Evolutionary conservation across 225 moss, liverwort and hornwort genomes (phyloP), one percentile per base, ranked within the genome.

Genomic region (Pleurozium schreberi): DNA sequence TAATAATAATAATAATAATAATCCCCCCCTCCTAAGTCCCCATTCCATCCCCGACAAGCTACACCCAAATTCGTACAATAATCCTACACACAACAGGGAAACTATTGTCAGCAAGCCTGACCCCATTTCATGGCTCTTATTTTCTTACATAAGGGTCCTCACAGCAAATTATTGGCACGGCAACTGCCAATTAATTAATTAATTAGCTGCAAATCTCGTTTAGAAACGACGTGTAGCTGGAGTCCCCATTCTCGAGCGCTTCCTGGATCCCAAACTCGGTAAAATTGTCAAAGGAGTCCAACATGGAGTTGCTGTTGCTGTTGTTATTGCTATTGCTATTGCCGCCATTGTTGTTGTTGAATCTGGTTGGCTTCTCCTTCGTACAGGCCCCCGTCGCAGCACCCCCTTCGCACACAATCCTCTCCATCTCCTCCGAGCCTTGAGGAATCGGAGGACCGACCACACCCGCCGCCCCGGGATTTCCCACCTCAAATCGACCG

Each of bases 131-230:
- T 18, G 66, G 67, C 79, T 80, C 26, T 89, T 86, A 75, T 83
- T 82, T 87, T 60, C 84, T 87, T 85, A 86, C 81, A 85, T 70
- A 49, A 33, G 75, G 85, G 81, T 82, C 76, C 17, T 80, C 67
- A 43, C 53, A 66, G 62, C 36, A 81, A 30, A 64, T 86, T 86
- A 52, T 73, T 83, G 53, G 68, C 40, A 47, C 11, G 19, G 53
- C 78, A 42, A 52, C 76, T 64, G 30, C 82, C 63, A 25, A 62
- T 73, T 12, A 67, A 58, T 20, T 30, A 10, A 61, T 27, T 58
- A 22, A 59, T 94, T 70, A 93, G 86, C 90, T 92, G 87, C 90
- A 93, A 60, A 92, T 94, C 90, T 94, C 92, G 45, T 94, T 91
- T 14, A 94, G 89, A 85, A 92, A 94, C 79, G 92, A 94, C 45